Evolutionary conservation across 1,284 basidiomycete genomes (phyloP).

Genomic region (Stereum hirsutum): DNA sequence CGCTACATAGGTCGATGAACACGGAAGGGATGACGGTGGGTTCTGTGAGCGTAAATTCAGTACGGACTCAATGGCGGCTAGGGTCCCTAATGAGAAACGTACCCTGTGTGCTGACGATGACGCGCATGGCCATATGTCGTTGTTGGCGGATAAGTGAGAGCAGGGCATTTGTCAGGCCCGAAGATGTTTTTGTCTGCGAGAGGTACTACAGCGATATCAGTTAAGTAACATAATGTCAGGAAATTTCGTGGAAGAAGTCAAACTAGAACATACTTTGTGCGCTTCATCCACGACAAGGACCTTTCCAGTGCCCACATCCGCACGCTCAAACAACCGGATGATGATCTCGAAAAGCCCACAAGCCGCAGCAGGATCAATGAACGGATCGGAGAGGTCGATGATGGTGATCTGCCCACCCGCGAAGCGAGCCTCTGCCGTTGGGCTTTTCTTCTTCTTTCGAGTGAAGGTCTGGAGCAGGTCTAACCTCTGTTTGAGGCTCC

Average conservation of each 20-base stretch:
- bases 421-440: conserved; percentile 26
- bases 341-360: conserved; percentile 66
- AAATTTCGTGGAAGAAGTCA: background rate
- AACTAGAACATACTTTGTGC: conserved; percentile 43
- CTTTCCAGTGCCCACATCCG: conserved; percentile 53
- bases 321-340: conserved; percentile 53
- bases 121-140: conserved; percentile 60
- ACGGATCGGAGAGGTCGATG: conserved; percentile 62
- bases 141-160: conserved; percentile 58
- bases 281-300: conserved; percentile 69
- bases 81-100: conserved; percentile 3
- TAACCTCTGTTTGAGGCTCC: conserved; percentile 50
- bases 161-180: conserved; percentile 49
- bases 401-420: conserved; percentile 47
- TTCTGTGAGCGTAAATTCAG: conserved; percentile 30
- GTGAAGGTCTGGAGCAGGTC: conserved; percentile 45
- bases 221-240: background rate
- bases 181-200: conserved; percentile 30
- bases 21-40: conserved; percentile 64
- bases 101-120: conserved; percentile 70
- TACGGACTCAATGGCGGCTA: conserved; percentile 1
- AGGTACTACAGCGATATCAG: conserved; percentile 41
- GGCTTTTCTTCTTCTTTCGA: conserved; percentile 13
- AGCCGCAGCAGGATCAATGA: conserved; percentile 56
- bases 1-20: conserved; percentile 56